phyloP scores from a whole-genome alignment of 176 grass and related monocot genomes.

The Cenchrus americanus region DNA sequence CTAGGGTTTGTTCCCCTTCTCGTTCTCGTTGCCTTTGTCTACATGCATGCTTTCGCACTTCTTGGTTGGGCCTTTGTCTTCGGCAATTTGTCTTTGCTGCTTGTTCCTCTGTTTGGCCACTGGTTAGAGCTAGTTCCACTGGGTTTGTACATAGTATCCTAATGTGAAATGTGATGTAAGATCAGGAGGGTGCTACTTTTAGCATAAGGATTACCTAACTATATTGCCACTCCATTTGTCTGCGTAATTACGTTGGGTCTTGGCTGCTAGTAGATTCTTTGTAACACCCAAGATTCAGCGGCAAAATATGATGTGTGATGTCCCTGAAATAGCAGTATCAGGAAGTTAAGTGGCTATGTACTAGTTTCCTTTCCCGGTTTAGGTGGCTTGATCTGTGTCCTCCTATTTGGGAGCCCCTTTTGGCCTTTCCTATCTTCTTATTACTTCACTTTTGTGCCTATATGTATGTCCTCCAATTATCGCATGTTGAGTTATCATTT shows the following conservation, averaged over 20 bases:
- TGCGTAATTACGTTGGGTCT: background rate
- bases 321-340: too few species aligned
- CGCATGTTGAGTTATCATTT: too few species aligned
- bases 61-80: too few species aligned
- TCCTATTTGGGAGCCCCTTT: too few species aligned
- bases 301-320: too few species aligned
- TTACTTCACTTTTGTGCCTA: too few species aligned
- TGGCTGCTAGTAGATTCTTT: background rate
- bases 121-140: background rate
- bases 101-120: too few species aligned
- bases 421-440: too few species aligned
- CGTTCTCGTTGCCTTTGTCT: conserved; percentile 6
- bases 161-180: background rate
- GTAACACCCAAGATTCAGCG: background rate
- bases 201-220: background rate
- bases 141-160: background rate
- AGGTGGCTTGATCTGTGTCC: too few species aligned
- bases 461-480: too few species aligned
- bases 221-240: background rate
- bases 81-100: background rate
- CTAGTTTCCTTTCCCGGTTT: too few species aligned
- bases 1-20: conserved; percentile 47
- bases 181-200: background rate
- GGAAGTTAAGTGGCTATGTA: too few species aligned
- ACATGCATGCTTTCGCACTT: background rate